These are phyloP conservation scores for Corymbia calophylla DNA, from an alignment of 441 rosid species.

Conservation along the genomic window DNA sequence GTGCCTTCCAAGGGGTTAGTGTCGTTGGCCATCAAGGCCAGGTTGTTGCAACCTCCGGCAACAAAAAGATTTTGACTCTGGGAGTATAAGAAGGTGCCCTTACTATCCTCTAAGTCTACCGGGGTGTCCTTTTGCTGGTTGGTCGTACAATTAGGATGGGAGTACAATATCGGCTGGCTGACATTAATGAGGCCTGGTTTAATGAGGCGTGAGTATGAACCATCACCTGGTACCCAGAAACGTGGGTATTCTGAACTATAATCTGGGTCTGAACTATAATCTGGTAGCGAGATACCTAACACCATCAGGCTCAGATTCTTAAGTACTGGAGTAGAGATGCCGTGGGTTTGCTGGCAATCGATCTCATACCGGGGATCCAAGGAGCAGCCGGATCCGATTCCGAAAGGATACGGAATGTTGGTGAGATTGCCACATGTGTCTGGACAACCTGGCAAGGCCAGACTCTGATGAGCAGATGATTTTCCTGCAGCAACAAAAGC, in stretches of 20 bases:
- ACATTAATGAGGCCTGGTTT: neutral
- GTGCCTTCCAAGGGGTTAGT: no score
- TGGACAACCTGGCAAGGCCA: neutral
- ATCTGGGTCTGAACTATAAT: no score
- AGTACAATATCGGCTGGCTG: rapidly evolving
- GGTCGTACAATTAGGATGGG: neutral
- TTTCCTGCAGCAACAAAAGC: neutral
- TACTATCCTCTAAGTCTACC: rapidly evolving
- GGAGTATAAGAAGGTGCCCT: rapidly evolving
- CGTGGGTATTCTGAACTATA: no score
- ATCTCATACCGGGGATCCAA: rapidly evolving
- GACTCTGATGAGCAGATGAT: neutral
- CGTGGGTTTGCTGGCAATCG: neutral
- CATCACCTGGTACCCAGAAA: no score
- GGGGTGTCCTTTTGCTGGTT: rapidly evolving
- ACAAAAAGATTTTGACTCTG: rapidly evolving
- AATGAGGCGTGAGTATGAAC: no score
- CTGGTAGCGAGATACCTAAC: rapidly evolving
- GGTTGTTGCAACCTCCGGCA: neutral
- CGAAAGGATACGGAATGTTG: neutral
- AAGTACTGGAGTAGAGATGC: neutral
- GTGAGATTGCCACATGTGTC: neutral
- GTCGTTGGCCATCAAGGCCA: neutral
- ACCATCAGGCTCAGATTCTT: neutral
- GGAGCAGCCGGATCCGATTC: neutral